phyloP scores from a whole-genome alignment of 495 filamentous ascomycete species.

The Umbilicaria muhlenbergii region DNA sequence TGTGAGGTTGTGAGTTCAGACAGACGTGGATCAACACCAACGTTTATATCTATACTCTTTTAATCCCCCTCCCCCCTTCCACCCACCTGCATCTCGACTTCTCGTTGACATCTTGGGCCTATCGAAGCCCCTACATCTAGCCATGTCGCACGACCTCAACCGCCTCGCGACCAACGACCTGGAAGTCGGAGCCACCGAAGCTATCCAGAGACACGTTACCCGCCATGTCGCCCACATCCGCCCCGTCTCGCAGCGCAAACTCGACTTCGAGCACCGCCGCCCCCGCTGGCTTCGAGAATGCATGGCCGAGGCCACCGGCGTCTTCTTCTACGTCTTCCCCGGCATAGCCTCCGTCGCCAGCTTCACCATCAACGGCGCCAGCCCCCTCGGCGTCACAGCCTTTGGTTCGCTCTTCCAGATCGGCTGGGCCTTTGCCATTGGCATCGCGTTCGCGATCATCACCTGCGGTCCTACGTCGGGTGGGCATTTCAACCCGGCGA shows the following conservation, averaged over 20 bases:
- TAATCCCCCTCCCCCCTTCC: too few species aligned
- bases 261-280: constrained; percentile 32
- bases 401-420: constrained; percentile 33
- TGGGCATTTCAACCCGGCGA: constrained; percentile 36
- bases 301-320: constrained; percentile 33
- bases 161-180: constrained; percentile 21
- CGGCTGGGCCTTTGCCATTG: constrained; percentile 33
- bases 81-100: too few species aligned
- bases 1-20: too few species aligned
- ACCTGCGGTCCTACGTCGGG: constrained; percentile 33
- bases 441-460: constrained; percentile 39
- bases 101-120: too few species aligned
- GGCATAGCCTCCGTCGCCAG: constrained; percentile 29
- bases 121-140: neutral
- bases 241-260: constrained; percentile 30
- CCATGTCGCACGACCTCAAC: constrained; percentile 13
- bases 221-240: constrained; percentile 26
- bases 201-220: constrained; percentile 27
- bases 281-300: constrained; percentile 31
- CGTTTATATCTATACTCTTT: too few species aligned
- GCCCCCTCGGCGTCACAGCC: constrained; percentile 14
- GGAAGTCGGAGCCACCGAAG: constrained; percentile 33
- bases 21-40: too few species aligned
- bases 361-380: constrained; percentile 26
- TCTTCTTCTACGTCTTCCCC: constrained; percentile 36